Conservation (phyloP, 306 rosid genomes). For the Corylus avellana region DNA sequence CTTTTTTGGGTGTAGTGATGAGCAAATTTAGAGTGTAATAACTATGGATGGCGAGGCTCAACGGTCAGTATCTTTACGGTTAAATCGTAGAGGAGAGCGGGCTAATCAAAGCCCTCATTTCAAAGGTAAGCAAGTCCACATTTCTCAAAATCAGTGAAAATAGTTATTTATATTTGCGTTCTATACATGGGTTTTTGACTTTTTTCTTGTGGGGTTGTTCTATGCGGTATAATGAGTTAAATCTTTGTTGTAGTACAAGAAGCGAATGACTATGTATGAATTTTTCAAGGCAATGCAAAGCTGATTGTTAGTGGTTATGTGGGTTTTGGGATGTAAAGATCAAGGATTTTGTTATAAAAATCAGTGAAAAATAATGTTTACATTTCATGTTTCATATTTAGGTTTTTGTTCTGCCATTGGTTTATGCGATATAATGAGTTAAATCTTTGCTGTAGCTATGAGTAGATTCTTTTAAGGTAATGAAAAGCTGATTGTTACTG, state of each 20-base stretch:
- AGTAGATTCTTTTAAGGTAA: neutral
- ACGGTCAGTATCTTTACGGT: constrained; percentile 35
- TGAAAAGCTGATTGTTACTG: neutral
- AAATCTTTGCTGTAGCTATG: neutral
- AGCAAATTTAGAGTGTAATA: constrained; percentile 18
- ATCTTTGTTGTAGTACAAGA: neutral
- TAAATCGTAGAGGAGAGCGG: constrained; percentile 43
- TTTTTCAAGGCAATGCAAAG: neutral
- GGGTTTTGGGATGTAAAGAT: too few relatives aligned
- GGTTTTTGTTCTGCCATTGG: neutral
- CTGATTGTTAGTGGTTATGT: neutral
- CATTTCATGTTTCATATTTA: too few relatives aligned
- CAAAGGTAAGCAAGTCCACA: constrained; percentile 28
- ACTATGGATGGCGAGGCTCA: constrained; percentile 41
- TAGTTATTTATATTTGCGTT: too few relatives aligned
- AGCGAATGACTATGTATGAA: neutral
- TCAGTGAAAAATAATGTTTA: neutral
- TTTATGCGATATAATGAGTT: neutral
- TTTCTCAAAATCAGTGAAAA: neutral
- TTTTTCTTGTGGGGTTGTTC: neutral
- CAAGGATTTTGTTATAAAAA: neutral
- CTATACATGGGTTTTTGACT: neutral
- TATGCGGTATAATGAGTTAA: neutral
- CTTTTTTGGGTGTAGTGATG: constrained; percentile 21
- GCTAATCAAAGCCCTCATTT: constrained; percentile 21